Base-by-base conservation (phyloP, 768 basidiomycete genomes). In the Auriscalpium orientale region DNA sequence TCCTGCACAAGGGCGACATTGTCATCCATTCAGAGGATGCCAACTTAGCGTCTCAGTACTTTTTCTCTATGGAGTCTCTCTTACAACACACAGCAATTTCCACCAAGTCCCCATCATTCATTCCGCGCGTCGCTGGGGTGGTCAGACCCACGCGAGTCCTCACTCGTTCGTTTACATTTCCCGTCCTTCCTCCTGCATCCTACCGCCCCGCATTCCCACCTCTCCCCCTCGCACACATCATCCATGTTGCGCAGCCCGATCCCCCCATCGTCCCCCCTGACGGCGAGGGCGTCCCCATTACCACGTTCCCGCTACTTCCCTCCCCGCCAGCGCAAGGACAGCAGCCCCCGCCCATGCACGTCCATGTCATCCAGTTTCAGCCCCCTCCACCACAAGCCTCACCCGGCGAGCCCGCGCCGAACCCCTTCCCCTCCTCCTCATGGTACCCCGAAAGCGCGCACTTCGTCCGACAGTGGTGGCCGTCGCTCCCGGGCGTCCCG, bases 391-490 rank as follows among this genome's bases (percentile, higher is more conserved):
- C 55, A 12, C 28, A 28, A 28, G 28, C 28, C 28, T 10, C 22
- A 0, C 58, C 59, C 18, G 33, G 35, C 34, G 44, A 49, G 28
- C 45, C 37, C 15, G 51, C 51, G 33, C 72, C 73, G 0, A 86
- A 86, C 56, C 86, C 85, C 1, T 87, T 79, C 66, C 84, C 83
- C 0, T 79, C 77, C 63, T 84, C 83, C 0, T 76, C 78, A 0
- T 88, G 85, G 85, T 83, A 80, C 58, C 84, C 85, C 13, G 86
- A 87, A 64, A 80, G 79, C 50, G 85, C 85, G 0, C 86, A 88
- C 68, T 89, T 88, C 57, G 85, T 89, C 6, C 80, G 87, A 11
- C 87, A 89, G 58, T 89, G 87, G 87, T 89, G 87, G 87, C 87
- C 87, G 1, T 81, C 79, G 3, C 68, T 88, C 3, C 76, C 81